Base-by-base conservation (phyloP, 1,139 yeast species). In the Yamadazyma triangularis region DNA sequence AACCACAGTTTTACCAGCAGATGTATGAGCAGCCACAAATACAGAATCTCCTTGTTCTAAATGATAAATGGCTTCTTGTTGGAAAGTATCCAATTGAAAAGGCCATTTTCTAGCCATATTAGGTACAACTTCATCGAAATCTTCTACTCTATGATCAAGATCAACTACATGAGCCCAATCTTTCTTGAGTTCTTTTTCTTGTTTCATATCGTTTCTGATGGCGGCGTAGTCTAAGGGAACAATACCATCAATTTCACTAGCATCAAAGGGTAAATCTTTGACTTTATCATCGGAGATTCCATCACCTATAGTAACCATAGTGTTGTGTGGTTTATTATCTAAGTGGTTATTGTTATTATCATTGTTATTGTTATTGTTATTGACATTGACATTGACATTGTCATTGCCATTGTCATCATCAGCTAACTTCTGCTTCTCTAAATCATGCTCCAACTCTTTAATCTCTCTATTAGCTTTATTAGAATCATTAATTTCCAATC, bases 91-190 rank as follows among this genome's bases (percentile, higher is more conserved):
- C 36, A 91, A 69, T 43, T 84, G 89, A 49, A 91, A 91, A 0
- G 98, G 97, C 82, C 91, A 93, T 23, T 74, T 78, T 33, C 95
- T 70, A 1, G 98, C 98, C 68, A 89, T 89, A 39, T 85, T 79
- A 1, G 98, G 98, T 8, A 91, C 89, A 35, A 91, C 64, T 44
- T 88, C 95, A 12, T 73, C 68, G 50, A 91, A 93, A 53, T 93
- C 88, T 23, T 82, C 85, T 37, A 91, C 74, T 35, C 73, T 77
- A 47, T 87, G 95, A 48, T 85, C 79, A 31, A 91, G 64, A 48
- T 91, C 96, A 13, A 91, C 96, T 29, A 86, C 77, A 58, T 91
- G 98, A 0, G 99, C 98, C 97, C 97, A 91, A 35, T 80, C 77
- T 39, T 73, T 77, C 38, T 74, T 76, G 15, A 56, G 44, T 32